Conservation (phyloP, 306 rosid species). For the Ormosia emarginata region DNA sequence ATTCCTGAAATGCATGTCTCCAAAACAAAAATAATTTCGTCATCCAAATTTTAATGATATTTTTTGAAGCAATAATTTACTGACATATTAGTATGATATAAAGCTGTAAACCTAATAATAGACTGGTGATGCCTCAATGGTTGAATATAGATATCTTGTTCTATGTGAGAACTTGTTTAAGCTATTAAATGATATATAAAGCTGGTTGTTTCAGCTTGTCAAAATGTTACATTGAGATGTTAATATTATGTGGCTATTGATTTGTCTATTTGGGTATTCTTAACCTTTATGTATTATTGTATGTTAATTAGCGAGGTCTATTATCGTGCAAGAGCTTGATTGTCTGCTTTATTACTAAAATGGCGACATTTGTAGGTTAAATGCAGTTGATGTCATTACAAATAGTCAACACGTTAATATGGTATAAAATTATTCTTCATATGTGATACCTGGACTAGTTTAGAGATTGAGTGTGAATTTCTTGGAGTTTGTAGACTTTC, state of each 20-base stretch:
- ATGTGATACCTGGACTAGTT: not conserved
- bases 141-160: not conserved
- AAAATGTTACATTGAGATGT: constrained; percentile 1
- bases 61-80: not conserved
- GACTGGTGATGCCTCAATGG: not conserved
- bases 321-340: not conserved
- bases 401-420: not conserved
- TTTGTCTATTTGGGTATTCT: not conserved
- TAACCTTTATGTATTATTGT: not conserved
- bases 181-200: not conserved
- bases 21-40: not conserved
- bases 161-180: not conserved
- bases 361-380: not conserved
- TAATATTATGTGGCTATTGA: not conserved
- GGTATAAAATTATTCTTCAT: not conserved
- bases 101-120: not conserved
- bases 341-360: not conserved
- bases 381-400: constrained; percentile 2
- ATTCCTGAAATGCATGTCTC: not conserved
- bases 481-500: not conserved
- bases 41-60: not conserved
- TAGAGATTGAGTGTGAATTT: not conserved
- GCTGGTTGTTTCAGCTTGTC: not conserved
- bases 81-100: not conserved
- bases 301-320: not conserved